Percentiles rank a stretch among this genome's conserved stretches.
These are phyloP conservation scores for Baorangia bicolor DNA, from an alignment of 768 basidiomycete genomes.

Conservation along the genomic window DNA sequence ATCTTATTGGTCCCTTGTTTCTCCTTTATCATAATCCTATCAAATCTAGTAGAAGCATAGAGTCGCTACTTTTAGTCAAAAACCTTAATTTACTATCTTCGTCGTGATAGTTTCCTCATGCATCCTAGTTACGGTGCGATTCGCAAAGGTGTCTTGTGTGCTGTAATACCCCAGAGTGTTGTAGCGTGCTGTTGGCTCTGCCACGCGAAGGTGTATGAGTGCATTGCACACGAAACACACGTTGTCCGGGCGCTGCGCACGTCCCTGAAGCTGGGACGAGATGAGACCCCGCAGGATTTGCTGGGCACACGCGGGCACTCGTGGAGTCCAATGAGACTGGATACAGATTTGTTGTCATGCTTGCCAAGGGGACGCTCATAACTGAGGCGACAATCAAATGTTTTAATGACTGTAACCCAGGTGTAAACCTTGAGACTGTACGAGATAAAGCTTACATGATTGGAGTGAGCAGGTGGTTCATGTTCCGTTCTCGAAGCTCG, in stretches of 20 bases:
- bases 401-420: not conserved
- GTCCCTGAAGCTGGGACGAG: not conserved
- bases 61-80: slow-evolving; percentile 26
- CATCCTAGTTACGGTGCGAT: slow-evolving; percentile 20
- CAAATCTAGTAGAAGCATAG: slow-evolving; percentile 26
- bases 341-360: slow-evolving; percentile 1
- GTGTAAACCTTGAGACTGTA: not conserved
- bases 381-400: slow-evolving; percentile 1
- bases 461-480: slow-evolving; percentile 15
- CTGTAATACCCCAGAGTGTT: slow-evolving; percentile 17
- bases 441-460: slow-evolving; percentile 16
- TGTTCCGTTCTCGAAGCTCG: slow-evolving; percentile 27
- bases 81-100: slow-evolving; percentile 28
- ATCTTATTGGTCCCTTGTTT: slow-evolving; percentile 21
- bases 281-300: not conserved
- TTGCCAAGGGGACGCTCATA: slow-evolving; percentile 7
- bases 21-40: slow-evolving; percentile 15
- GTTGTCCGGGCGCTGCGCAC: slow-evolving; percentile 6
- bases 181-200: slow-evolving; percentile 3
- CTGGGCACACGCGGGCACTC: not conserved
- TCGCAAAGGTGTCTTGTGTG: slow-evolving; percentile 10
- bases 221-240: slow-evolving; percentile 16
- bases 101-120: slow-evolving; percentile 18
- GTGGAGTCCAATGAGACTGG: not conserved
- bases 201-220: slow-evolving; percentile 7